Base-by-base conservation (phyloP, 2,329 filamentous ascomycete species). In the Ascochyta lentis region DNA sequence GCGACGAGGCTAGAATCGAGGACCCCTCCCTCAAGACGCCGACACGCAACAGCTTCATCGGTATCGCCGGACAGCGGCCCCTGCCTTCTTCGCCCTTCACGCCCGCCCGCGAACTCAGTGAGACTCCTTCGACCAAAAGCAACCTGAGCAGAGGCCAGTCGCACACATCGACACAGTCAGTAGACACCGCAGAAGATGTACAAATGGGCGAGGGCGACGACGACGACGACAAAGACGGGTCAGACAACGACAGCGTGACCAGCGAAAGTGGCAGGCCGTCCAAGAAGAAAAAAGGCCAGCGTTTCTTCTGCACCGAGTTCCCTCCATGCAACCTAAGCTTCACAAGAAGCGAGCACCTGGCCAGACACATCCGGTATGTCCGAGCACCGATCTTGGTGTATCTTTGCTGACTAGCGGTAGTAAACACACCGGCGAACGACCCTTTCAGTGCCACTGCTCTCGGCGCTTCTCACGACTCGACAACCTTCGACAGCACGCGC, bases 371-470 rank as follows among this genome's bases (percentile, higher is more conserved):
- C 66, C 87, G 93, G 89, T 93, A 83, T 60, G 80, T 74, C 51
- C 50, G 2, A 35, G 33, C 33, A 26, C n/a, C 37, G 22, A 5
- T 16, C 24, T 31, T 33, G 23, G 24, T 52, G 59, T 34, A 38
- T 22, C 41, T 53, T 56, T 51, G 58, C 70, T 78, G 62, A 76
- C 61, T 54, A 6, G 15, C 10, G 24, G 16, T 60, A 95, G 92
- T 68, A 98, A 98, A 84, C 95, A 99, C 71, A 99, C 95, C 0
- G 95, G 95, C 49, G 95, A 99, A 79, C 88, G 95, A 26, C 95
- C 95, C 0, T 99, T 98, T 69, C 90, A 96, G 76, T 99, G 95
- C 66, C 95, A 98, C 76, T 99, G 95, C 76, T 91, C 89, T 2
- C 86, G 95, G 46, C 86, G 92, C 51, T 99, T 99, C 74, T 98